These are phyloP conservation scores for Blechomonas ayalai DNA, from an alignment of 208 protist species.

Conservation along the genomic window DNA sequence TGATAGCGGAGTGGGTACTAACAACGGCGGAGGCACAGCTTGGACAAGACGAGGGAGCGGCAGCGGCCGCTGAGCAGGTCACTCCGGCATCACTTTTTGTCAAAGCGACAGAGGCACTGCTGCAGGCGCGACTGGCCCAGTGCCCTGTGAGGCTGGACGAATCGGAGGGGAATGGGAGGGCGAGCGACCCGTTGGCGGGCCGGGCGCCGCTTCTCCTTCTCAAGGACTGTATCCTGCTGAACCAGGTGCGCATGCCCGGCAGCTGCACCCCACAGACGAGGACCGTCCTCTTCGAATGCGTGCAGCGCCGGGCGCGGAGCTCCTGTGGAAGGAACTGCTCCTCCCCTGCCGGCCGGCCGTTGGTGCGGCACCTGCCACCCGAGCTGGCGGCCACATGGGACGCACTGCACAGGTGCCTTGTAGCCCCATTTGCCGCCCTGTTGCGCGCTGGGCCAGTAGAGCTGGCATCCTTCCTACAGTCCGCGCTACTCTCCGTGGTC, in stretches of 20 bases:
- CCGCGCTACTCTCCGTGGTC: constrained; percentile 22
- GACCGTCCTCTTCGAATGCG: neutral
- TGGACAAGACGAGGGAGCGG: neutral
- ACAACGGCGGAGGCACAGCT: too few relatives aligned
- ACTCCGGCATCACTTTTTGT: neutral
- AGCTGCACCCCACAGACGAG: neutral
- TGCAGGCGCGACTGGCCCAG: too few relatives aligned
- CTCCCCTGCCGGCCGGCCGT: neutral
- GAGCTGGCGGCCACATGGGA: constrained; percentile 1
- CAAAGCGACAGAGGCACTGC: neutral
- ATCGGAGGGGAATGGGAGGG: neutral
- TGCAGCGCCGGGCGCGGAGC: neutral
- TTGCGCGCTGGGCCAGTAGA: neutral
- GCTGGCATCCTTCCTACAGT: constrained; percentile 19
- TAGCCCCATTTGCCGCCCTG: neutral
- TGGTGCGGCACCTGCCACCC: neutral
- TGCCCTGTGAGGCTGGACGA: too few relatives aligned
- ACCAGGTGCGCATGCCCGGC: too few relatives aligned
- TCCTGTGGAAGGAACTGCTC: neutral
- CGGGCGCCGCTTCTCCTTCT: constrained; percentile 24
- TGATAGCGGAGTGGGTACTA: constrained; percentile 1
- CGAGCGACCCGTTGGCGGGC: neutral
- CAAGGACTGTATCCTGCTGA: constrained; percentile 8
- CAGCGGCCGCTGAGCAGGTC: constrained; percentile 1
- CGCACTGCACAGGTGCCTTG: neutral